Base-by-base conservation (phyloP, 2,329 filamentous ascomycete genomes). In the Coniochaeta prunicola region DNA sequence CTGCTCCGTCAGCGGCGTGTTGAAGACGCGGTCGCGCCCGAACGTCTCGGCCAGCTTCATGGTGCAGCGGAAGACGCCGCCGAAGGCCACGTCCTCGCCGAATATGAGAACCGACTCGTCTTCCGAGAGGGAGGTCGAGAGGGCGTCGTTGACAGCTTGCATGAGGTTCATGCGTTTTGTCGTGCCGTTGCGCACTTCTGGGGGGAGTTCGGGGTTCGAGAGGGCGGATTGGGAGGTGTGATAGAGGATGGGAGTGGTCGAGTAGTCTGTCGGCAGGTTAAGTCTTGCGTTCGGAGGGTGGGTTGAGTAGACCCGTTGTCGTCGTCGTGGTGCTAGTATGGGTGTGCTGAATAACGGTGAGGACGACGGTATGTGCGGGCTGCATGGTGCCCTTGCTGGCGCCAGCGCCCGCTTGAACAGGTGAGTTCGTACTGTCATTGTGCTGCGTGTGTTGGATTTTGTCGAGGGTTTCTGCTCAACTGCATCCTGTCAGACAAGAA, bases 1-100 rank as follows among this genome's bases (percentile, higher is more conserved):
- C 74, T 97, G 94, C 71, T 99, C 94, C 34, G 88, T 91, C 65
- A 99, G 75, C 0, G 94, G 94, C 19, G 92, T 97, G 74, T 99
- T 97, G 80, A 99, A 99, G 34, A 99, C 92, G 59, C 94, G 82
- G 59, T 94, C 89, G 2, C 85, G 82, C 9, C 94, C 94, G 71
- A 94, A 96, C 59, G 91, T 91, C 62, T 92, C 89, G 33, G 91
- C 86, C 17, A 99, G 81, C 66, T 92, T 91, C 86, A 94, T 93
- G 33, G 91, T 93, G 74, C 92, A 97, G 59, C 94, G 84, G 70
- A 99, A 99, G 17, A 99, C 94, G 58, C 94, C 94, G 45, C 94
- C 94, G 60, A 99, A 99, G 15, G 94, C 91, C 8, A 99, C 92
- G 70, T 99, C 94, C 74, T 99, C 94, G 45, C 94, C 94, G 68